A percentile compares a stretch with the other conserved stretches of the same genome.
phyloP scores from a whole-genome alignment of 2,329 filamentous ascomycete genomes.

The Colletotrichum spinosum region DNA sequence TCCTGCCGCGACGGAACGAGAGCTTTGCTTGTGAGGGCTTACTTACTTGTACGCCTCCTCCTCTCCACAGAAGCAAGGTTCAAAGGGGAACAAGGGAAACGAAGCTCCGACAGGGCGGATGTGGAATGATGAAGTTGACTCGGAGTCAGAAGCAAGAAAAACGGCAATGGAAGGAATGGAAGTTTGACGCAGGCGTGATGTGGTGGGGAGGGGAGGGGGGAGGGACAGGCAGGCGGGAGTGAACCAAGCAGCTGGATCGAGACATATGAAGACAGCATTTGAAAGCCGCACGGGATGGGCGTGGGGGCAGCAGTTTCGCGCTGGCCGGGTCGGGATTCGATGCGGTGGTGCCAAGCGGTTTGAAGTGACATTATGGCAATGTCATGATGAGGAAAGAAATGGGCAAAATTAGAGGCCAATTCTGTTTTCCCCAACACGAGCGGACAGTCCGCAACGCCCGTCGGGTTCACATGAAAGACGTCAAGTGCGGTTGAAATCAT shows the following conservation, averaged over 20 bases:
- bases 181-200: conserved; percentile 1
- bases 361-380: too few species aligned
- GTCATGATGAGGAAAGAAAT: too few species aligned
- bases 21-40: conserved; percentile 1
- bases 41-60: not conserved
- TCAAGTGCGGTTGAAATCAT: conserved; percentile 8
- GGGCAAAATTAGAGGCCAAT: too few species aligned
- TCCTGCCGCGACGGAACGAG: conserved; percentile 4
- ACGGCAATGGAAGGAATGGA: conserved; percentile 4
- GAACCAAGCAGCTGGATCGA: conserved; percentile 24
- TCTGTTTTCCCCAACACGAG: too few species aligned
- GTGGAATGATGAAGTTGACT: conserved; percentile 5
- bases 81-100: not conserved
- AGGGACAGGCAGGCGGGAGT: not conserved
- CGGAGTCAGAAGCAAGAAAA: not conserved
- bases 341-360: too few species aligned
- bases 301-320: not conserved
- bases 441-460: too few species aligned
- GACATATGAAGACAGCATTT: conserved; percentile 7
- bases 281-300: not conserved
- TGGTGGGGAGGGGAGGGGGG: not conserved
- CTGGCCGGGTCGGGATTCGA: too few species aligned
- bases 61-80: not conserved
- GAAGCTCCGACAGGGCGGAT: conserved; percentile 18
- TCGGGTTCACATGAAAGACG: not conserved